Percentiles rank a stretch among this genome's conserved stretches.
These are phyloP conservation scores for Microdochium trichocladiopsis DNA, from an alignment of 2,329 filamentous ascomycete genomes.

Conservation along the genomic window DNA sequence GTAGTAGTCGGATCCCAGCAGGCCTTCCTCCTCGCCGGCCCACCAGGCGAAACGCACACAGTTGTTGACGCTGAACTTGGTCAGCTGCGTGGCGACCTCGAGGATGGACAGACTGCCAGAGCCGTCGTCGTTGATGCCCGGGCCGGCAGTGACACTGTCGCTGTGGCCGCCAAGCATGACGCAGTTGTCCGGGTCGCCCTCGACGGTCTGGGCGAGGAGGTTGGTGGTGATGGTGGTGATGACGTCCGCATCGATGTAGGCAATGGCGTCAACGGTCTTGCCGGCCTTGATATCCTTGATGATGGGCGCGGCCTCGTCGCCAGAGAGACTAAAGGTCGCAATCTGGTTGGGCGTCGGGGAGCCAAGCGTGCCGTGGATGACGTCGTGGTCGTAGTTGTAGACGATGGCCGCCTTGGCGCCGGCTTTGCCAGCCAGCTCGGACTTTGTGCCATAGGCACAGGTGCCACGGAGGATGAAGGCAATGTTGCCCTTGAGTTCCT, in stretches of 20 bases:
- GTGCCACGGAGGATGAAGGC: conserved; percentile 64
- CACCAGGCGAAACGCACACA: conserved; percentile 63
- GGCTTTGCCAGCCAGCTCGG: conserved; percentile 57
- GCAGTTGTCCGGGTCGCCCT: conserved; percentile 54
- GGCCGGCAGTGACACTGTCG: conserved; percentile 55
- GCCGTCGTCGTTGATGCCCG: conserved; percentile 75
- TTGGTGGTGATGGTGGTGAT: conserved; percentile 48
- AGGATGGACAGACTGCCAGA: conserved; percentile 57
- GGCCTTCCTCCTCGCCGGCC: conserved; percentile 60
- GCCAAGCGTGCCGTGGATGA: conserved; percentile 62
- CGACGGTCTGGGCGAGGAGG: conserved; percentile 54
- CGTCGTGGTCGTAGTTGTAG: conserved; percentile 63
- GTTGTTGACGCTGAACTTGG: conserved; percentile 53
- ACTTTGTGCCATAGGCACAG: conserved; percentile 68
- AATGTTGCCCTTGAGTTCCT: conserved; percentile 51
- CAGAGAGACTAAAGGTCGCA: conserved; percentile 61
- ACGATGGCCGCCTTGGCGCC: conserved; percentile 66
- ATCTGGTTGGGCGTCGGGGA: conserved; percentile 51
- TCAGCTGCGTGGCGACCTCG: conserved; percentile 53
- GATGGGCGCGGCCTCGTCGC: conserved; percentile 49
- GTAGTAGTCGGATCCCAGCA: conserved; percentile 58
- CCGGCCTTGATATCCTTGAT: conserved; percentile 45
- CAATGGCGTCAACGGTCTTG: conserved; percentile 42
- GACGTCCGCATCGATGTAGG: conserved; percentile 53
- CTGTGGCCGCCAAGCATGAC: conserved; percentile 61